Conservation (phyloP, 2,329 filamentous ascomycete species). For the Fonsecaea pedrosoi region DNA sequence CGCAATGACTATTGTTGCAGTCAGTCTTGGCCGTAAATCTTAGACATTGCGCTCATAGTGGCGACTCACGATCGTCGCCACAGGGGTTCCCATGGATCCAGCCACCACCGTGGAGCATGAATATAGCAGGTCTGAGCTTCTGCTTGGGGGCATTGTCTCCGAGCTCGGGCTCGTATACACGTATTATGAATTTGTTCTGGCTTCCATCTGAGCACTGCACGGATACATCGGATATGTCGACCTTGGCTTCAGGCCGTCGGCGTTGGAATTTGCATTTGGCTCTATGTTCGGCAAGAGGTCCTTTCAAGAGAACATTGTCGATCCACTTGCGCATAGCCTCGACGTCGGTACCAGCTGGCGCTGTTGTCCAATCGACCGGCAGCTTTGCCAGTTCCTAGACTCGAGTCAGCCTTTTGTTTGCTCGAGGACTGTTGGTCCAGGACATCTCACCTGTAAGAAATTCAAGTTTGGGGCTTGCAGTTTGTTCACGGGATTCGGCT, state of each 20-base stretch:
- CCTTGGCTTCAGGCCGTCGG: background rate
- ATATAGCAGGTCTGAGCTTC: slow-evolving; percentile 16
- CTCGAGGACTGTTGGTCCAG: background rate
- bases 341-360: slow-evolving; percentile 16
- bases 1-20: slow-evolving; percentile 8
- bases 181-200: slow-evolving; percentile 9
- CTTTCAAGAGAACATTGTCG: slow-evolving; percentile 7
- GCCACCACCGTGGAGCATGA: slow-evolving; percentile 26
- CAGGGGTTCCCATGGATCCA: slow-evolving; percentile 27
- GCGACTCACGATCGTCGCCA: slow-evolving; percentile 22
- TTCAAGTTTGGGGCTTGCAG: slow-evolving; percentile 16
- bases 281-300: slow-evolving; percentile 12
- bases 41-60: background rate
- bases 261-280: slow-evolving; percentile 5
- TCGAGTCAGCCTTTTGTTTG: background rate
- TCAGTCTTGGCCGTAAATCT: background rate
- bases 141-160: background rate
- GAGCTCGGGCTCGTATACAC: slow-evolving; percentile 15
- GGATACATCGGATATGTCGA: slow-evolving; percentile 12
- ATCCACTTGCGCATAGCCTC: slow-evolving; percentile 23
- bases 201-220: slow-evolving; percentile 13
- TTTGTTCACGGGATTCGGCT: slow-evolving; percentile 2
- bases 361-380: slow-evolving; percentile 4
- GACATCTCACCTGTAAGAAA: slow-evolving; percentile 15
- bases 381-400: slow-evolving; percentile 22